phyloP scores from a whole-genome alignment of 2,329 filamentous ascomycete species.

The Cadophora sp. region DNA sequence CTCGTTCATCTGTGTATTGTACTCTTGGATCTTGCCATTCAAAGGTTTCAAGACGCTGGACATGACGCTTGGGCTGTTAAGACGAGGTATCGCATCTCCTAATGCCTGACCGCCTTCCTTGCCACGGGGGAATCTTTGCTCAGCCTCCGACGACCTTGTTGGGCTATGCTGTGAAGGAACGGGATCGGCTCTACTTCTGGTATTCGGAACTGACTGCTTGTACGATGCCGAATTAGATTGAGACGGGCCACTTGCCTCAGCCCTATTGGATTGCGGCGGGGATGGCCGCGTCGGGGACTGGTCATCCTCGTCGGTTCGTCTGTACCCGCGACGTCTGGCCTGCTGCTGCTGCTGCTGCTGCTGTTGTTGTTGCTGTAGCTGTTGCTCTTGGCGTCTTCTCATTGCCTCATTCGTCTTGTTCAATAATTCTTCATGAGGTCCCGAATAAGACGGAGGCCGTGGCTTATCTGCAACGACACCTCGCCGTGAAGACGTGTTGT shows the following conservation, averaged over 20 bases:
- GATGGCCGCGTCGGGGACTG: background rate
- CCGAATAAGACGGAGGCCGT: conserved; percentile 22
- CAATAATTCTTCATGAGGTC: conserved; percentile 11
- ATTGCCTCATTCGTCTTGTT: conserved; percentile 12
- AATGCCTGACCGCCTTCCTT: background rate
- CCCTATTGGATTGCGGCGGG: background rate
- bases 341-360: conserved; percentile 1
- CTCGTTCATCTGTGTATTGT: conserved; percentile 21
- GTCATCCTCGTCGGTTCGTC: conserved; percentile 16
- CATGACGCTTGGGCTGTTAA: conserved; percentile 24
- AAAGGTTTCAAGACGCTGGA: conserved; percentile 22
- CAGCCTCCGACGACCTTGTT: background rate
- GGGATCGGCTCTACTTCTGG: conserved; percentile 12
- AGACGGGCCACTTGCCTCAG: background rate
- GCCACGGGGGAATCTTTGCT: background rate
- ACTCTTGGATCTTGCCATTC: conserved; percentile 22
- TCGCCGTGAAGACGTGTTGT: conserved; percentile 6
- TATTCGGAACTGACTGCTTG: conserved; percentile 12
- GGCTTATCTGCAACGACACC: background rate
- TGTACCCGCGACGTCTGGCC: conserved; percentile 20
- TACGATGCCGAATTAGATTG: background rate
- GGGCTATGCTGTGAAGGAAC: background rate
- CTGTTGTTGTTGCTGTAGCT: conserved; percentile 2
- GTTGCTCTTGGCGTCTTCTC: conserved; percentile 13
- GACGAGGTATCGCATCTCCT: conserved; percentile 14